A percentile compares a stretch with the other conserved stretches of the same genome.
phyloP scores from a whole-genome alignment of 208 protist species.

The Crithidia sp. region DNA sequence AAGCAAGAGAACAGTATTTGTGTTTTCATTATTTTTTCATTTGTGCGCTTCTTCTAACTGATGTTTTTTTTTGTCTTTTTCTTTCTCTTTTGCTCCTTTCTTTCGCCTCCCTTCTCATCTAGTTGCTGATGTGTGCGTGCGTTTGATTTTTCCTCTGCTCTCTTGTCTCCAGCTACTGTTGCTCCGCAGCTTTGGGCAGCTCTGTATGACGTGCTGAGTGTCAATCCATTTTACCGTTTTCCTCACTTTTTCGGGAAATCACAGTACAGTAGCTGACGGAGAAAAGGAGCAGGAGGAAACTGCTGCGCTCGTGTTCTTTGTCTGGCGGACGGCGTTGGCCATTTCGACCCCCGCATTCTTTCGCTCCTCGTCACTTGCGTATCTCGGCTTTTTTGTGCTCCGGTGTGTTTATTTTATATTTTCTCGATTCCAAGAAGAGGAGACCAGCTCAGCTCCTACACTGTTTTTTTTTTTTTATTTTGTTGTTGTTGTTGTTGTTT shows the following conservation, averaged over 20 bases:
- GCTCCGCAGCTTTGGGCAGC: no score
- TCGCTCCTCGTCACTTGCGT: neutral
- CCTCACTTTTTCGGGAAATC: no score
- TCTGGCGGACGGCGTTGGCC: no score
- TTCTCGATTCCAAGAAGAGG: no score
- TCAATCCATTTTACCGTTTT: no score
- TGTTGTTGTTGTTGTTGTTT: conserved; percentile 16
- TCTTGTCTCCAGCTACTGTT: neutral
- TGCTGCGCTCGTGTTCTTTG: no score
- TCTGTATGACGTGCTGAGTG: no score
- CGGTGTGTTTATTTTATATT: no score
- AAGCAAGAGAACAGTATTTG: neutral
- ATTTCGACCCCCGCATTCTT: neutral
- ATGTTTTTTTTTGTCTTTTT: conserved; percentile 1
- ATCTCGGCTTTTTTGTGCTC: neutral
- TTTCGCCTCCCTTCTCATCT: neutral
- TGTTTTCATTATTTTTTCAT: conserved; percentile 4
- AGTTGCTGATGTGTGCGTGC: neutral
- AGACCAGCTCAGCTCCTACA: neutral
- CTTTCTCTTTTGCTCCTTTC: conserved; percentile 4
- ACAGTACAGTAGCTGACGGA: no score
- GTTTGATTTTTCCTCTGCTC: neutral
- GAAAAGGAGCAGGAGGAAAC: no score
- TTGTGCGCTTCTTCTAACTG: neutral
- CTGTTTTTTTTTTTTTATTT: conserved; percentile 18